Conservation (phyloP, 2,329 filamentous ascomycete species). For the Malbranchea zuffiana region DNA sequence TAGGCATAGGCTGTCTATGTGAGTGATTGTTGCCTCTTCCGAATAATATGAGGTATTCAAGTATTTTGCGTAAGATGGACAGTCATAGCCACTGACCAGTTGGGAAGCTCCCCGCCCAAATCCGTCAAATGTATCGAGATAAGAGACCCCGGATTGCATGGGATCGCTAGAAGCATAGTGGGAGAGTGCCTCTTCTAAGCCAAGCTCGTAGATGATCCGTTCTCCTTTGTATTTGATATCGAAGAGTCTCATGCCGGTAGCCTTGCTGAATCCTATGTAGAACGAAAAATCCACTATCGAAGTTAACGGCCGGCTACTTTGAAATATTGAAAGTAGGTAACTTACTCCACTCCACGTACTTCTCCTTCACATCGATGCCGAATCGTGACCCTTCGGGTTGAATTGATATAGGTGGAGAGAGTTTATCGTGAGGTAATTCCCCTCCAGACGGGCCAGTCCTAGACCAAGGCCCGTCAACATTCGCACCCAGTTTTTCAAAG, state of each 20-base stretch:
- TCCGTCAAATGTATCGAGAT: conserved; percentile 25
- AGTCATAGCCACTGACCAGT: conserved; percentile 21
- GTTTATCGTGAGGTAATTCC: conserved; percentile 1
- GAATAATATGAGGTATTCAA: conserved; percentile 22
- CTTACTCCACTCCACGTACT: conserved; percentile 40
- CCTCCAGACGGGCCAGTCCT: conserved; percentile 4
- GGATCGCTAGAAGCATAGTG: conserved; percentile 38
- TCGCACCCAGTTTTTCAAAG: conserved; percentile 7
- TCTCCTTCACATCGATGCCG: conserved; percentile 34
- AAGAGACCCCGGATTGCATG: conserved; percentile 18
- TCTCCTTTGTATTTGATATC: conserved; percentile 44
- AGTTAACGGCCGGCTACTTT: not conserved
- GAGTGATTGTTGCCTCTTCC: conserved; percentile 15
- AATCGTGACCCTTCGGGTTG: conserved; percentile 33
- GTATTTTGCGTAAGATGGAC: conserved; percentile 20
- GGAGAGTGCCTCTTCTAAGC: conserved; percentile 43
- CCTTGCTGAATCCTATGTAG: conserved; percentile 38
- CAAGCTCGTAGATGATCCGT: conserved; percentile 43
- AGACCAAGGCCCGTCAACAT: conserved; percentile 7
- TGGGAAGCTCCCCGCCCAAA: conserved; percentile 19
- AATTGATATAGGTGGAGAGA: conserved; percentile 1
- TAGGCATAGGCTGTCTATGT: conserved; percentile 44
- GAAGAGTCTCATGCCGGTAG: conserved; percentile 38
- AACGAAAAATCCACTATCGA: conserved; percentile 43
- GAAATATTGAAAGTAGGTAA: not conserved